Base-by-base conservation (phyloP, 257 asterid species). In the Rubia yunnanensis region DNA sequence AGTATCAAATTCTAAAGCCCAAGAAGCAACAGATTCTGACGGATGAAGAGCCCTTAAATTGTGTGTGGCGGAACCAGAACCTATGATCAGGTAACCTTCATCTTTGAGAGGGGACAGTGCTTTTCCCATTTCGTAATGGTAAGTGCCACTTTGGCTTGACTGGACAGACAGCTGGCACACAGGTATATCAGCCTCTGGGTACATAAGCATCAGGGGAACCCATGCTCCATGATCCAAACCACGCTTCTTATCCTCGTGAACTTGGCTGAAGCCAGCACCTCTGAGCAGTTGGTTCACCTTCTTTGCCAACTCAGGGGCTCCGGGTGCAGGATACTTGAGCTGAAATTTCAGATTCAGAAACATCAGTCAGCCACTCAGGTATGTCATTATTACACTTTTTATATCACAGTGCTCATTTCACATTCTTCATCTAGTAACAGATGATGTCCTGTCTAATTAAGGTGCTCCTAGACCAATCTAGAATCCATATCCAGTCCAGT, bases 191-290 rank as follows among this genome's bases (percentile, higher is more conserved):
- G 95, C 87, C 30, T 80, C 84, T 1, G 96, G 96, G 73, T 86
- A 88, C 95, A 88, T 88, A n/a, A 88, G 87, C 88, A 84, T 83
- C 2, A 88, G 92, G 2, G 96, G 96, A 24, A 86, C 90, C 96
- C 96, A 84, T 10, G 96, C 96, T 26, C 96, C 96, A 22, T 88
- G 96, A 75, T 88, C 96, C 73, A 88, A 65, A 20, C 96, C 96
- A 11, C 92, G 90, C 54, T 80, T 54, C 64, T 81, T 78, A 71
- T 86, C 92, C 79, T 82, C 77, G 3, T 63, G 53, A 27, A 88
- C 96, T 32, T 58, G 65, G 54, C 76, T 63, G 78, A 84, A 81
- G 15, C 92, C 92, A 30, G 82, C 78, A 65, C 70, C 82, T 54
- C 56, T 72, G 6, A 88, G 86, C 72, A 86, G 70, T 39, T 81